These are phyloP conservation scores for Penicillium samsonianum DNA, from an alignment of 495 filamentous ascomycete species.

Conservation along the genomic window DNA sequence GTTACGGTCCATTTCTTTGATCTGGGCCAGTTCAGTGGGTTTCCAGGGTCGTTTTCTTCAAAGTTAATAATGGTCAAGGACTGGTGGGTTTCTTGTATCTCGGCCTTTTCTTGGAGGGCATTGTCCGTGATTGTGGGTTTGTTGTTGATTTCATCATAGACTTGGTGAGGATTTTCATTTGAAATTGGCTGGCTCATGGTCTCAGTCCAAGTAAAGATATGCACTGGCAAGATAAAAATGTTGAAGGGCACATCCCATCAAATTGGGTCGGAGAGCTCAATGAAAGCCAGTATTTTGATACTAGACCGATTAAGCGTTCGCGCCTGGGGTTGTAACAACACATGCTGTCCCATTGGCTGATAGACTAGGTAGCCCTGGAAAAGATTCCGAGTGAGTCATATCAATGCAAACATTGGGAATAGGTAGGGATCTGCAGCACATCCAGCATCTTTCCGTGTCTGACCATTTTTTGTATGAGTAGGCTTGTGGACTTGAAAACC, in stretches of 20 bases:
- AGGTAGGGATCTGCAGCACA: background rate
- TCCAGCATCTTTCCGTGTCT: background rate
- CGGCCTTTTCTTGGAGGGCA: background rate
- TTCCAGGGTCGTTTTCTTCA: background rate
- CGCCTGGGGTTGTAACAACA: background rate
- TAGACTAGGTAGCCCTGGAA: background rate
- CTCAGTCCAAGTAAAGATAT: background rate
- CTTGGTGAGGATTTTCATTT: background rate
- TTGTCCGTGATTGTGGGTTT: background rate
- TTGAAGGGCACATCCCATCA: background rate
- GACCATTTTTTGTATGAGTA: background rate
- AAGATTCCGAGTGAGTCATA: background rate
- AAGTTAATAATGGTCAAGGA: background rate
- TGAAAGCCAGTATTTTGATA: background rate
- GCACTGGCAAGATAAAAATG: background rate
- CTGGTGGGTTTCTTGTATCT: background rate
- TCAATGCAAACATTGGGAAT: background rate
- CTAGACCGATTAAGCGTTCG: background rate
- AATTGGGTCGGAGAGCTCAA: background rate
- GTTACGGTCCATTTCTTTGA: constrained; percentile 10
- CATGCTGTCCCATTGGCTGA: background rate
- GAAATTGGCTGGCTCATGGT: background rate
- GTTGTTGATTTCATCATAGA: background rate
- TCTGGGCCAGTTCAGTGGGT: constrained; percentile 12
- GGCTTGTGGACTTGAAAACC: background rate